Conservation (phyloP, 2,329 filamentous ascomycete genomes). For the Cordyceps fumosorosea region DNA sequence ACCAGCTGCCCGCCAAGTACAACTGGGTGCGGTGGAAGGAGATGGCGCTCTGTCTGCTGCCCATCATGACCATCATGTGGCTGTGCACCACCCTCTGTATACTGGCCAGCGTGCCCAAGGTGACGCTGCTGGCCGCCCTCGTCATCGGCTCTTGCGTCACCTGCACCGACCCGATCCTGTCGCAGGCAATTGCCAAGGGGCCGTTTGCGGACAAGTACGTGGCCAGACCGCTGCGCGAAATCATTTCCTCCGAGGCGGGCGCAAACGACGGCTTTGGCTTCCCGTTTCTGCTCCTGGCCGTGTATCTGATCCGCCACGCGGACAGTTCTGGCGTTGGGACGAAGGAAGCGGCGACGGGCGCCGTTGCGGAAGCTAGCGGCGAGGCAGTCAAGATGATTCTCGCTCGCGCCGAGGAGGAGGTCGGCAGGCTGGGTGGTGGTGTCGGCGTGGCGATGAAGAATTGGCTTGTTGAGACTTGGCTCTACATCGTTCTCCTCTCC, state of each 20-base stretch:
- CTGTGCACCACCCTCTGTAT: slow-evolving; percentile 50
- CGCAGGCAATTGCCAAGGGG: slow-evolving; percentile 52
- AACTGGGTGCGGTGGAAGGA: slow-evolving; percentile 42
- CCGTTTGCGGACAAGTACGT: slow-evolving; percentile 57
- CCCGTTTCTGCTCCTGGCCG: slow-evolving; percentile 53
- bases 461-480: slow-evolving; percentile 54
- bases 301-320: slow-evolving; percentile 50
- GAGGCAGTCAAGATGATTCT: slow-evolving; percentile 13
- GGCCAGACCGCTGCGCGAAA: slow-evolving; percentile 48
- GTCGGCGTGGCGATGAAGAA: slow-evolving; percentile 44
- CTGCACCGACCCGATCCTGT: slow-evolving; percentile 54
- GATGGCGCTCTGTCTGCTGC: slow-evolving; percentile 48
- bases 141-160: slow-evolving; percentile 56
- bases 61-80: slow-evolving; percentile 59
- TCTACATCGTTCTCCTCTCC: slow-evolving; percentile 52
- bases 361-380: background rate
- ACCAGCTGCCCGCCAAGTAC: slow-evolving; percentile 54
- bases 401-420: slow-evolving; percentile 23
- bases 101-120: slow-evolving; percentile 45
- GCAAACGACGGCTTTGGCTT: slow-evolving; percentile 58
- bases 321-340: slow-evolving; percentile 25
- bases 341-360: background rate
- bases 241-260: slow-evolving; percentile 56
- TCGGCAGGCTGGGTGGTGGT: slow-evolving; percentile 47
- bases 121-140: slow-evolving; percentile 46